These are phyloP conservation scores for Mucor velutinosus DNA, from an alignment of 371 early-diverging fungal species.

Conservation along the genomic window DNA sequence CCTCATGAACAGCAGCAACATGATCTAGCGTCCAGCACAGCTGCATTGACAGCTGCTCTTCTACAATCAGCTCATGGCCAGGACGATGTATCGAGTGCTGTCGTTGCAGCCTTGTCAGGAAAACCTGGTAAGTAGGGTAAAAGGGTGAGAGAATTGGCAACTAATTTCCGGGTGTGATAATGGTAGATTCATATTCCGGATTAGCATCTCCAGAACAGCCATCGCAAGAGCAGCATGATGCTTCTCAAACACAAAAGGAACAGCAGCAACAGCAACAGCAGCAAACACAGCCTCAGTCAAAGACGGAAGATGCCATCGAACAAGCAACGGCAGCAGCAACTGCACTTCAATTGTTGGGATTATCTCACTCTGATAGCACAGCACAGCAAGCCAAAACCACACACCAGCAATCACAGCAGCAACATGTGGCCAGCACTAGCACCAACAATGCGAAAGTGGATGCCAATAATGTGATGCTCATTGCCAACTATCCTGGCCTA, in stretches of 20 bases:
- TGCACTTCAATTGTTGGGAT: slow-evolving; percentile 21
- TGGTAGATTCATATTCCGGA: neutral
- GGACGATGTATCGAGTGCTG: slow-evolving; percentile 30
- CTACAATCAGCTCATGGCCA: slow-evolving; percentile 24
- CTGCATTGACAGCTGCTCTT: slow-evolving; percentile 34
- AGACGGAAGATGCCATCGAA: slow-evolving; percentile 18
- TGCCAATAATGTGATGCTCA: slow-evolving; percentile 24
- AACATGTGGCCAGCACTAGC: neutral
- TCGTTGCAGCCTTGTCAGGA: slow-evolving; percentile 38
- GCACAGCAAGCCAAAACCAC: neutral
- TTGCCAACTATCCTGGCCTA: slow-evolving; percentile 37
- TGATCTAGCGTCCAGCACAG: slow-evolving; percentile 13
- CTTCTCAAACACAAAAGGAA: neutral
- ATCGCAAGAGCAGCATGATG: neutral
- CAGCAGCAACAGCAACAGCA: neutral
- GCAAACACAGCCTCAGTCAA: neutral
- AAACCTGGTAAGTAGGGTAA: slow-evolving; percentile 29
- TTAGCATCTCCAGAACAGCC: neutral
- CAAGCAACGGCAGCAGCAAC: slow-evolving; percentile 34
- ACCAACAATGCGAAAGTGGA: neutral
- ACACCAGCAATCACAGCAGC: neutral
- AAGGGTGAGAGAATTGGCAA: neutral
- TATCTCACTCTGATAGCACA: slow-evolving; percentile 8
- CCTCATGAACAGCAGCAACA: slow-evolving; percentile 1
- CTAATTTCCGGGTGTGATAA: neutral